phyloP scores from a whole-genome alignment of 192 early-diverging fungal genomes.

The Haplosporangium gracile region DNA sequence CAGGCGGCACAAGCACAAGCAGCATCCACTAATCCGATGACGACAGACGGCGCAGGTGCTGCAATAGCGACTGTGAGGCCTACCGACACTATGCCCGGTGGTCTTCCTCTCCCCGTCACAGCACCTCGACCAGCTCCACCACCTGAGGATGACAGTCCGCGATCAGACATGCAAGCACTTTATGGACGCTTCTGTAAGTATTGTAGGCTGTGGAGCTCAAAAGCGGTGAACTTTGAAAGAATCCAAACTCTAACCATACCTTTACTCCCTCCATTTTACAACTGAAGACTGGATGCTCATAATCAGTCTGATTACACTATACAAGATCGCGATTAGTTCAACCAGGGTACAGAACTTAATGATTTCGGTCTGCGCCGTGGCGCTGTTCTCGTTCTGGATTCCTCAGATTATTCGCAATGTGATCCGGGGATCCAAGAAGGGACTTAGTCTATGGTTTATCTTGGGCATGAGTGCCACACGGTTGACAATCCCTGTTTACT shows the following conservation, averaged over 20 bases:
- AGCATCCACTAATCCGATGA: not conserved
- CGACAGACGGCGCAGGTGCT: not conserved
- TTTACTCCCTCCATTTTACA: not conserved
- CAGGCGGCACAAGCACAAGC: conserved; percentile 21
- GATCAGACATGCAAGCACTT: conserved; percentile 61
- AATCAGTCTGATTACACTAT: conserved; percentile 72
- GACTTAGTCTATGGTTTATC: conserved; percentile 69
- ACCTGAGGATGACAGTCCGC: conserved; percentile 40
- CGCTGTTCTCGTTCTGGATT: conserved; percentile 81
- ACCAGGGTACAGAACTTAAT: conserved; percentile 61
- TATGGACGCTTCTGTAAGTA: conserved; percentile 73
- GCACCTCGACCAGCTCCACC: conserved; percentile 25
- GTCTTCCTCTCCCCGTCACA: conserved; percentile 47
- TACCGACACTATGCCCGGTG: conserved; percentile 39
- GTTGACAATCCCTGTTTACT: conserved; percentile 70
- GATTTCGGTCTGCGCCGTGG: conserved; percentile 58
- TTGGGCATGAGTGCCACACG: conserved; percentile 69
- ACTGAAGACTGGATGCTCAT: conserved; percentile 69
- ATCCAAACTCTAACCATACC: not conserved
- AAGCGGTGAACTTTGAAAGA: not conserved
- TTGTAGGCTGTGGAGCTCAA: not conserved
- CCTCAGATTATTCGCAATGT: conserved; percentile 86
- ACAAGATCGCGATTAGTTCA: conserved; percentile 66
- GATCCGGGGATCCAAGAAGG: conserved; percentile 70
- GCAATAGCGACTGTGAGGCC: conserved; percentile 12